Percentiles rank a stretch among this genome's conserved stretches.
phyloP scores from a whole-genome alignment of 208 protist species.

The Borovskyia barvae region DNA sequence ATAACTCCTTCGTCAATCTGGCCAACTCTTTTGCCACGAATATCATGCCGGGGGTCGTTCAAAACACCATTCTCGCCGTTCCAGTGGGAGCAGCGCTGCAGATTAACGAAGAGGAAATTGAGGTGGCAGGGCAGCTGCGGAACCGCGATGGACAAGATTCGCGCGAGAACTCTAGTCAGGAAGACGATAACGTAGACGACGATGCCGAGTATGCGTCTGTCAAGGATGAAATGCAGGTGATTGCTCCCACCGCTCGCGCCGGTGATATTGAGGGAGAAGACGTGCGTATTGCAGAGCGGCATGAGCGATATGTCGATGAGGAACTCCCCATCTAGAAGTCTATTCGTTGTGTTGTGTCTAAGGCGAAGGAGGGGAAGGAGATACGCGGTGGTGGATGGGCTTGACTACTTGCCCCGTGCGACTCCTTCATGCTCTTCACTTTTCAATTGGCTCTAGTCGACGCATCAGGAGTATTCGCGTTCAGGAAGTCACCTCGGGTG shows the following conservation, averaged over 20 bases:
- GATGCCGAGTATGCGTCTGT: conserved; percentile 8
- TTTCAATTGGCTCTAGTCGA: too few relatives aligned
- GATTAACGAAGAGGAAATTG: background rate
- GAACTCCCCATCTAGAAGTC: conserved; percentile 11
- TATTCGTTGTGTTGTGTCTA: too few relatives aligned
- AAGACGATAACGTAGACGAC: conserved; percentile 16
- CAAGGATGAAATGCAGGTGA: conserved; percentile 8
- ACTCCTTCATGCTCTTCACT: too few relatives aligned
- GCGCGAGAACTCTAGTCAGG: conserved; percentile 23
- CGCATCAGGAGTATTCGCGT: too few relatives aligned
- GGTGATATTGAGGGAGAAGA: conserved; percentile 2
- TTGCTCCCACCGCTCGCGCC: background rate
- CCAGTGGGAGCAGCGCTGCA: background rate
- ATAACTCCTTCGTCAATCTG: conserved; percentile 45
- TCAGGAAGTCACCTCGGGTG: too few relatives aligned
- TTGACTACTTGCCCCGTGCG: too few relatives aligned
- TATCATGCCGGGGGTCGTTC: conserved; percentile 26
- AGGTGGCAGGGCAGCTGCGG: background rate
- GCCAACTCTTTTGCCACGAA: conserved; percentile 48
- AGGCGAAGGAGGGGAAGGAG: too few relatives aligned
- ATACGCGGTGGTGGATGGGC: too few relatives aligned
- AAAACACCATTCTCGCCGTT: conserved; percentile 30
- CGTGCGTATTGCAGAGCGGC: conserved; percentile 4
- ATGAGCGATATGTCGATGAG: conserved; percentile 4
- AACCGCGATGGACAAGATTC: conserved; percentile 3